Base-by-base conservation (phyloP, 2,329 filamentous ascomycete species). In the Amauroascus verrucosus region DNA sequence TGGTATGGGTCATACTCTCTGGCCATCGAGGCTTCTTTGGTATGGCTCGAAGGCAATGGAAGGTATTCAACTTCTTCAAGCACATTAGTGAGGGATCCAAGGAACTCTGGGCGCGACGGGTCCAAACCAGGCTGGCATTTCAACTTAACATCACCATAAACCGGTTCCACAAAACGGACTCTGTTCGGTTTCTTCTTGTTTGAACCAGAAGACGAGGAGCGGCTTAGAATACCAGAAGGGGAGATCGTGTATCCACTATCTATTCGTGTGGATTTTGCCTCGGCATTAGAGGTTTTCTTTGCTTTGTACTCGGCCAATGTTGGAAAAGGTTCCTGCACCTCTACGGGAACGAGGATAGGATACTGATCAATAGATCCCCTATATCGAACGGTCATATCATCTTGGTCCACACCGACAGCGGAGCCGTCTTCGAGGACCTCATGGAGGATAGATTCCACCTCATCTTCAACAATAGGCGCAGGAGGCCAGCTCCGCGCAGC, bases 381-480 rank as follows among this genome's bases (percentile, higher is more conserved):
- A 52, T 54, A 59, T 50, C 63, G 58, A 16, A 63, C 62, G 13
- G 48, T 30, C 11, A 35, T 37, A 54, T 60, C 57, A 45, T 55
- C 38, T 24, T 33, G n/a, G 8, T 40, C 16, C 32, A 46, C 16
- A 37, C 52, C 43, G 24, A 52, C 48, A 28, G 44, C 22, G 63
- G 56, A 43, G 62, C 60, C 51, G 64, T 62, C 28, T 47, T 66
- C 67, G 26, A 65, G 54, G 11, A 70, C 50, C 58, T 75, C 72
- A 56, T 67, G 67, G 16, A 69, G 65, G 24, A 75, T 64, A 28
- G 72, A 68, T 32, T 63, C 61, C n/a, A 61, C 57, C 58, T 73
- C 72, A 54, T 74, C 72, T 57, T 75, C 73, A 51, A 73, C 73
- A 48, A 59, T 68, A 24, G 73, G 72, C 52, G 65, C 65, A 18